These are phyloP conservation scores for Ogataea chonburiensis DNA, from an alignment of 805 yeast species.

Conservation along the genomic window DNA sequence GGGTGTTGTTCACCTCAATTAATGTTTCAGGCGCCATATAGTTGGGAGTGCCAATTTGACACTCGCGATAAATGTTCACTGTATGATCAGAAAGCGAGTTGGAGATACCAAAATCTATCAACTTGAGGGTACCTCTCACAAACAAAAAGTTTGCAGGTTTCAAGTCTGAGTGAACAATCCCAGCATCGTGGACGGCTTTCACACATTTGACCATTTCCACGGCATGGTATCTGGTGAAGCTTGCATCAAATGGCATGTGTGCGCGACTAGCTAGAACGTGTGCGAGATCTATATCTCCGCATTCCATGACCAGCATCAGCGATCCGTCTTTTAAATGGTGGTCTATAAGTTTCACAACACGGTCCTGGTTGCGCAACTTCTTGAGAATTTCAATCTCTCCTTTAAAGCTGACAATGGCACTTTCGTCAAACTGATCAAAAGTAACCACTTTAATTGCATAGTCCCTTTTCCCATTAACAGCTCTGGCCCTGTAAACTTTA, in stretches of 20 bases:
- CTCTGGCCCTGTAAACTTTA: constrained; percentile 78
- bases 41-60: constrained; percentile 93
- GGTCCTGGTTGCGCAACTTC: constrained; percentile 53
- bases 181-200: constrained; percentile 81
- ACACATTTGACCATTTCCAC: constrained; percentile 80
- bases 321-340: constrained; percentile 64
- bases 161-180: constrained; percentile 56
- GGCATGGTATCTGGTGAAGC: constrained; percentile 78
- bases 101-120: constrained; percentile 96
- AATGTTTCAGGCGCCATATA: constrained; percentile 98
- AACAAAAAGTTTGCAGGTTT: constrained; percentile 72
- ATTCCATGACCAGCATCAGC: constrained; percentile 82
- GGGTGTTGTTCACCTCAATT: constrained; percentile 49
- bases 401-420: constrained; percentile 74
- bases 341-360: constrained; percentile 80
- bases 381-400: constrained; percentile 82
- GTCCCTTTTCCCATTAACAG: constrained; percentile 45
- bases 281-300: constrained; percentile 90
- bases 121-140: constrained; percentile 79
- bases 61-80: constrained; percentile 81
- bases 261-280: constrained; percentile 65
- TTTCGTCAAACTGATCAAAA: constrained; percentile 76
- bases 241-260: constrained; percentile 57
- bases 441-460: constrained; percentile 82
- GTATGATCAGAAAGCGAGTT: constrained; percentile 92